Conservation (phyloP, 352 stramenopile genomes). For the Phytophthora vignae region DNA sequence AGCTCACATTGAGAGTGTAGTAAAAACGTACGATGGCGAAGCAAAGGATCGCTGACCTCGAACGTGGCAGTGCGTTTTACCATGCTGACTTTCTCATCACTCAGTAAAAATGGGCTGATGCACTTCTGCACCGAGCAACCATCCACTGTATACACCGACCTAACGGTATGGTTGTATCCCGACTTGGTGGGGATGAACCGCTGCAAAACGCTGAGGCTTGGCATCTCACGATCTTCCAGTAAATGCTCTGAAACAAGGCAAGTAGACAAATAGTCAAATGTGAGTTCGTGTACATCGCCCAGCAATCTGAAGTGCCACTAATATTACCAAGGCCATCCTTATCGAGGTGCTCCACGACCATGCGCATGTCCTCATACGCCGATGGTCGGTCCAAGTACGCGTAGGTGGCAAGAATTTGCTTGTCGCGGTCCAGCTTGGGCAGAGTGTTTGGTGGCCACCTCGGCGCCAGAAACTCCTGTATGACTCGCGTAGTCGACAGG, state of each 20-base stretch:
- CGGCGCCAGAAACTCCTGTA: constrained; percentile 57
- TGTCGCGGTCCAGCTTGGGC: constrained; percentile 34
- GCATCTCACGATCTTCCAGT: constrained; percentile 60
- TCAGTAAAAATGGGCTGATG: constrained; percentile 62
- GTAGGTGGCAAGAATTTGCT: constrained; percentile 63
- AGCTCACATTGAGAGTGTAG: background rate
- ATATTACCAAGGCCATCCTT: constrained; percentile 42
- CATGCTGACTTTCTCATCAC: constrained; percentile 45
- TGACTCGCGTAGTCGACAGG: constrained; percentile 48
- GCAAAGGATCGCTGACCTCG: constrained; percentile 51
- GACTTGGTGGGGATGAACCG: constrained; percentile 73
- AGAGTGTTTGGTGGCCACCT: constrained; percentile 27
- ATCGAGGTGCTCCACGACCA: constrained; percentile 71
- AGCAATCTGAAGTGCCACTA: background rate
- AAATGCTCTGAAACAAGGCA: constrained; percentile 35
- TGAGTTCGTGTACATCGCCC: background rate
- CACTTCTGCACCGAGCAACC: constrained; percentile 65
- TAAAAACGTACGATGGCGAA: constrained; percentile 49
- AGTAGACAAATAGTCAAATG: background rate
- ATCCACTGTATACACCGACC: constrained; percentile 73
- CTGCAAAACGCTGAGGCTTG: constrained; percentile 66
- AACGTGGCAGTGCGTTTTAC: constrained; percentile 69
- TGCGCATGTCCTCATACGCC: constrained; percentile 42
- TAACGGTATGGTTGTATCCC: constrained; percentile 74
- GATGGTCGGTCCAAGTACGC: constrained; percentile 59